Conservation (phyloP, 2,329 filamentous ascomycete genomes). For the Epichloe aotearoae region DNA sequence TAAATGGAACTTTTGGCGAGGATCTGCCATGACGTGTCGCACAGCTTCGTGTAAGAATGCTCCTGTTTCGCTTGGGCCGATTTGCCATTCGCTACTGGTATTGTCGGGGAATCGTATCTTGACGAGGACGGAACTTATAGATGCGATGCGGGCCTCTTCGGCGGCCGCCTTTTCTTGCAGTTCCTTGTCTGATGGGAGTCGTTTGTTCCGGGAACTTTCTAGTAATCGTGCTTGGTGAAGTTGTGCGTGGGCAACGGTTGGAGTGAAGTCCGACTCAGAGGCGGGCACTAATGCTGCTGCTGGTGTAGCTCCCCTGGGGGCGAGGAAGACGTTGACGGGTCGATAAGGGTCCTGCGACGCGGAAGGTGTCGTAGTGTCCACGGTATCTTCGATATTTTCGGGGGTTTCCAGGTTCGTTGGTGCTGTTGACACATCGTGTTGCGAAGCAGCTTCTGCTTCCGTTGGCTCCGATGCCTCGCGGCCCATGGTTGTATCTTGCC, state of each 20-base stretch:
- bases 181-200: slow-evolving; percentile 73
- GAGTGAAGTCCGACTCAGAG: slow-evolving; percentile 64
- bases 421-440: slow-evolving; percentile 4
- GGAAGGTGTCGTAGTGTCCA: slow-evolving; percentile 1
- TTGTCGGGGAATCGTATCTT: slow-evolving; percentile 84
- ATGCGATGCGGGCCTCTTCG: slow-evolving; percentile 50
- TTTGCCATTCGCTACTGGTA: slow-evolving; percentile 59
- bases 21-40: slow-evolving; percentile 52
- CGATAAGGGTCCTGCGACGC: slow-evolving; percentile 23
- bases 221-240: slow-evolving; percentile 57
- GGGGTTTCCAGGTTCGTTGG: slow-evolving; percentile 9
- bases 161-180: slow-evolving; percentile 55
- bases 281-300: slow-evolving; percentile 55
- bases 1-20: slow-evolving; percentile 57
- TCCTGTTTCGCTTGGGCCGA: slow-evolving; percentile 55
- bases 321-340: slow-evolving; percentile 61
- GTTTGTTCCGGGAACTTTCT: slow-evolving; percentile 52
- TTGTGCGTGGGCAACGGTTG: slow-evolving; percentile 62
- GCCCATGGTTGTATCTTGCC: slow-evolving; percentile 13
- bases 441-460: not conserved
- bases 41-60: slow-evolving; percentile 64
- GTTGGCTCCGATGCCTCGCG: slow-evolving; percentile 6
- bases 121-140: slow-evolving; percentile 55
- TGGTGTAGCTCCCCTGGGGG: slow-evolving; percentile 61
- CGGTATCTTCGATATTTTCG: not conserved